Percentiles rank a stretch among this genome's conserved stretches.
Evolutionary conservation across 495 filamentous ascomycete genomes (phyloP).

Genomic region (Massariosphaeria phaeospora): DNA sequence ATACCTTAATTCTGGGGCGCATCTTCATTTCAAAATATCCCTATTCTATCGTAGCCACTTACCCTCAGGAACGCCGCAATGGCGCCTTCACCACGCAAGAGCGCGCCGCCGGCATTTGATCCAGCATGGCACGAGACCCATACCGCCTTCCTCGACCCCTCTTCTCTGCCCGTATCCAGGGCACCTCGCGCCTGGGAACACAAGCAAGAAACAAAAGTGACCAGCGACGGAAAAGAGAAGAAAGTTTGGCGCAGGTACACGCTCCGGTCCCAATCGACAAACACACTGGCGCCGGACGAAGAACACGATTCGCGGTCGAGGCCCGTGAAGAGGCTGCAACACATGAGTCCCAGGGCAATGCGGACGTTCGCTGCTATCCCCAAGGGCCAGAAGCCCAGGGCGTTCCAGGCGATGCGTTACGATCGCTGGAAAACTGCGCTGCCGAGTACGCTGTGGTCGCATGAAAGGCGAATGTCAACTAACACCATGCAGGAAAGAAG

Average conservation of each 20-base stretch:
- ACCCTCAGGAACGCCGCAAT: slow-evolving; percentile 6
- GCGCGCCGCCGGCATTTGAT: slow-evolving; percentile 17
- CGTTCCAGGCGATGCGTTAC: slow-evolving; percentile 24
- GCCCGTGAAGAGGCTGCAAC: slow-evolving; percentile 29
- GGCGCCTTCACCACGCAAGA: slow-evolving; percentile 24
- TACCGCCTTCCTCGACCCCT: slow-evolving; percentile 30
- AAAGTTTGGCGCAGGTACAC: slow-evolving; percentile 41
- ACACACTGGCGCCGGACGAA: slow-evolving; percentile 5
- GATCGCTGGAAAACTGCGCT: slow-evolving; percentile 30
- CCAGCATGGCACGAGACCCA: slow-evolving; percentile 33
- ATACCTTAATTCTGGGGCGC: neutral
- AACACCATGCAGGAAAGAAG: slow-evolving; percentile 4
- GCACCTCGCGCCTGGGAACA: slow-evolving; percentile 42
- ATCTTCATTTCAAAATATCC: slow-evolving; percentile 1
- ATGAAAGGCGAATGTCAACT: neutral
- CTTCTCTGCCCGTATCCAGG: slow-evolving; percentile 31
- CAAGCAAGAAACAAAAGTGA: slow-evolving; percentile 29
- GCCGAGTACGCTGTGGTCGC: slow-evolving; percentile 12
- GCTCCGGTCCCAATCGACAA: slow-evolving; percentile 18
- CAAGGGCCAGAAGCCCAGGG: slow-evolving; percentile 9
- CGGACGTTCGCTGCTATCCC: neutral
- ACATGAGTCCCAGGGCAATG: slow-evolving; percentile 7
- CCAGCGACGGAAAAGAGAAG: slow-evolving; percentile 26
- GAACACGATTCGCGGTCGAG: slow-evolving; percentile 6
- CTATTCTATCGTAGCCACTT: neutral